Percentiles rank a stretch among this genome's conserved stretches.
phyloP scores from a whole-genome alignment of 2,329 filamentous ascomycete species.

The Dothistroma pini region DNA sequence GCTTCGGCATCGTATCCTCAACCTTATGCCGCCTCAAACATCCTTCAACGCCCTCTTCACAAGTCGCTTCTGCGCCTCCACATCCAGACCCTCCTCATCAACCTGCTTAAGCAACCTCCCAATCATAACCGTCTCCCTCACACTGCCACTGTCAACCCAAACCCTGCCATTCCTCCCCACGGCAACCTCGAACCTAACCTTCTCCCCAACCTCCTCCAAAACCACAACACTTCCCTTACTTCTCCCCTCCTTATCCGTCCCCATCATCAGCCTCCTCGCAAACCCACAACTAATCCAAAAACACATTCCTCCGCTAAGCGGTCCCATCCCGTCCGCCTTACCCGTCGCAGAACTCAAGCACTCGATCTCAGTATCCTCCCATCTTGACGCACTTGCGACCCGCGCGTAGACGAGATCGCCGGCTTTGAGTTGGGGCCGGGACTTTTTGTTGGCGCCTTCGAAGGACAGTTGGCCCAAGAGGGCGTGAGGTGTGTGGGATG shows the following conservation, averaged over 20 bases:
- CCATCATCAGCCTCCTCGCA: slow-evolving; percentile 69
- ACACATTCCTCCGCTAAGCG: slow-evolving; percentile 79
- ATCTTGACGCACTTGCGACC: slow-evolving; percentile 69
- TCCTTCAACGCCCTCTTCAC: slow-evolving; percentile 64
- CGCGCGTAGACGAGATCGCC: slow-evolving; percentile 88
- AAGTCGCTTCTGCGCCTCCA: slow-evolving; percentile 66
- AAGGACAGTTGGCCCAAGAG: slow-evolving; percentile 86
- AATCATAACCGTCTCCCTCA: slow-evolving; percentile 70
- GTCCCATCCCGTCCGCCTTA: slow-evolving; percentile 82
- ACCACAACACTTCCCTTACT: slow-evolving; percentile 61
- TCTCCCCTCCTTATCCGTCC: slow-evolving; percentile 48
- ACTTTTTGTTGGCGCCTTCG: slow-evolving; percentile 89
- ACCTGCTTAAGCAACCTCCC: slow-evolving; percentile 73
- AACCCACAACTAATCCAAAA: slow-evolving; percentile 77
- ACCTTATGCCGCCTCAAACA: slow-evolving; percentile 29
- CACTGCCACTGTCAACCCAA: slow-evolving; percentile 79
- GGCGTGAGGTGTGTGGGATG: slow-evolving; percentile 59
- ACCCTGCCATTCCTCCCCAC: slow-evolving; percentile 89
- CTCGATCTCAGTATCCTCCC: slow-evolving; percentile 86
- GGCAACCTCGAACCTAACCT: slow-evolving; percentile 86
- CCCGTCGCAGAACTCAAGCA: slow-evolving; percentile 84
- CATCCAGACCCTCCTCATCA: slow-evolving; percentile 63
- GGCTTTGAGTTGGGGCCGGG: slow-evolving; percentile 68
- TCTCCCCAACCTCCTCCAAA: slow-evolving; percentile 76
- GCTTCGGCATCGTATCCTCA: not conserved